Evolutionary conservation across 768 basidiomycete species (phyloP), one percentile per base, ranked within the genome.

Genomic region (Kwoniella dendrophila): DNA sequence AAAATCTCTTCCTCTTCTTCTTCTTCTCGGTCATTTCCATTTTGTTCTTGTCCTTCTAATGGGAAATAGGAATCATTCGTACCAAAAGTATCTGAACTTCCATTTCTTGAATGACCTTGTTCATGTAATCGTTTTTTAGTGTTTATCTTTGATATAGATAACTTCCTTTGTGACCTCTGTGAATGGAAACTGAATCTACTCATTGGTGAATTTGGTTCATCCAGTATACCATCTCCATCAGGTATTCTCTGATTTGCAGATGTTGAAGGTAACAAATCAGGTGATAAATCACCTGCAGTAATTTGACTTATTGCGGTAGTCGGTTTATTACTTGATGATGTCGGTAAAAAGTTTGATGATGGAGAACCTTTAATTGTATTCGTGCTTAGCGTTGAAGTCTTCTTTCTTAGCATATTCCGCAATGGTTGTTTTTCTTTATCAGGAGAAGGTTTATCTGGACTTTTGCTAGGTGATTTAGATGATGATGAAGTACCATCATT

Each of bases 291-390:
- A 12, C 62, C 62, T 8, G 49, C 68, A 3, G 62, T 67, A n/a
- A 70, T 54, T 45, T 56, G 49, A 41, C 64, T 66, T n/a, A 69
- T 56, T 6, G 69, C 66, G 2, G 69, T 71, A 7, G 69, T 71
- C 2, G 66, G 56, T 20, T 51, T 40, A 22, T 20, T 36, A 14
- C 52, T 41, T 2, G 53, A 32, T 6, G 47, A 32, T 2, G 66
- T 50, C 1, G 69, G 66, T 24, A 65, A 38, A 59, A 68, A 66
- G 12, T 48, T 56, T 8, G 53, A 62, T 27, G 24, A 40, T 12
- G 20, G 44, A 6, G 62, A 34, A 20, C 60, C 61, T 32, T 52
- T 52, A 44, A 71, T 59, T 4, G 71, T 72, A 24, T 65, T 38
- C 1, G 69, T 71, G 5, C 67, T 68, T 1, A 63, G 41, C 1